Percentiles rank a stretch among this genome's conserved stretches.
Evolutionary conservation across 2,329 filamentous ascomycete species (phyloP).

Genomic region (Dothideomycetes sp.): DNA sequence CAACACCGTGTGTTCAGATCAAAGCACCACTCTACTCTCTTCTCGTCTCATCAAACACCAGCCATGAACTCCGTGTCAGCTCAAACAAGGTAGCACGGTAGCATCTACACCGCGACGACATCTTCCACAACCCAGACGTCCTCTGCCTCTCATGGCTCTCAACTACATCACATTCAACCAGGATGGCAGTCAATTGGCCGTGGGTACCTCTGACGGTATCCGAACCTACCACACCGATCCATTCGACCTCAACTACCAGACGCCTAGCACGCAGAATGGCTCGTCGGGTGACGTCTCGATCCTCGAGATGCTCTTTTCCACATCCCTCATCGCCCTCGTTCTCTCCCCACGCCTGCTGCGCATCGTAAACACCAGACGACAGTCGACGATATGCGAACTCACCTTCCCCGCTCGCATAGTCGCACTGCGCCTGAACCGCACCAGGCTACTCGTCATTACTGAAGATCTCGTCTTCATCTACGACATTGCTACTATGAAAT

Average conservation of each 20-base stretch:
- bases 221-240: conserved; percentile 95
- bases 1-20: too few relatives aligned
- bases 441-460: conserved; percentile 82
- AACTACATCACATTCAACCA: conserved; percentile 99
- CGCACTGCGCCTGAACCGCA: conserved; percentile 86
- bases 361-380: conserved; percentile 90
- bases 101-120: background rate
- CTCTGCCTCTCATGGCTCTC: conserved; percentile 38
- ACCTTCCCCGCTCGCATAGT: conserved; percentile 96
- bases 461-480: conserved; percentile 97
- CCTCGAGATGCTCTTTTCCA: conserved; percentile 98
- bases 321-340: conserved; percentile 87
- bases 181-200: conserved; percentile 93
- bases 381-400: conserved; percentile 92
- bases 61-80: too few relatives aligned
- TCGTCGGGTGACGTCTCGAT: conserved; percentile 71
- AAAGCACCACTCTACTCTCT: too few relatives aligned
- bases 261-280: conserved; percentile 50
- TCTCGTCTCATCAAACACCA: too few relatives aligned
- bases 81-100: too few relatives aligned
- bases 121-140: background rate
- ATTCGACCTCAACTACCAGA: conserved; percentile 89
- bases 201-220: conserved; percentile 93
- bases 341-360: conserved; percentile 84
- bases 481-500: conserved; percentile 97